Conservation (phyloP, 2,329 filamentous ascomycete species). For the Dactylellina parvicollis region DNA sequence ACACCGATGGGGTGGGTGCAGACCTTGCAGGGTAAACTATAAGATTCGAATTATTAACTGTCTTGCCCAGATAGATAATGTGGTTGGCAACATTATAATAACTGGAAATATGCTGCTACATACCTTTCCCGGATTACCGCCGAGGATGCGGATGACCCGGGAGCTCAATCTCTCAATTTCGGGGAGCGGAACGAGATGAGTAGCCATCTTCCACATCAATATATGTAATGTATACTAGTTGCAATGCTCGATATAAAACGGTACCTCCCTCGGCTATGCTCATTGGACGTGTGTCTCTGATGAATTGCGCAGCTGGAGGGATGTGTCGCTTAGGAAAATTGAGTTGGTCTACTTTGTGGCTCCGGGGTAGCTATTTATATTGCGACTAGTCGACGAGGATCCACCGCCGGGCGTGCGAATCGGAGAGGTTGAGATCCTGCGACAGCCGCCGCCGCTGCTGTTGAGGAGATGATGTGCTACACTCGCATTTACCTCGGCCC, state of each 20-base stretch:
- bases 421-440: background rate
- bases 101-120: slow-evolving; percentile 50
- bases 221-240: slow-evolving; percentile 3
- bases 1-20: too few relatives aligned
- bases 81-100: too few relatives aligned
- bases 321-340: background rate
- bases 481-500: slow-evolving; percentile 34
- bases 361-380: slow-evolving; percentile 20
- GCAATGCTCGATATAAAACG: background rate
- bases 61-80: background rate
- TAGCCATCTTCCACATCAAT: slow-evolving; percentile 33
- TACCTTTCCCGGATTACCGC: slow-evolving; percentile 88
- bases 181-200: slow-evolving; percentile 70
- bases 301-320: background rate
- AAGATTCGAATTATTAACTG: slow-evolving; percentile 32
- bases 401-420: background rate
- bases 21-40: slow-evolving; percentile 73
- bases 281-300: too few relatives aligned
- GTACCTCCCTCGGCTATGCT: too few relatives aligned
- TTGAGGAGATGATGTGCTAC: background rate
- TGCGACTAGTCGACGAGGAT: slow-evolving; percentile 4
- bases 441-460: background rate
- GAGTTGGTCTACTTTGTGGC: background rate
- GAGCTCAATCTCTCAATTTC: slow-evolving; percentile 81
- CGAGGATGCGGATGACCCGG: slow-evolving; percentile 82